These are phyloP conservation scores for Kodamaea kakaduensis DNA, from an alignment of 805 yeast genomes.

Conservation along the genomic window DNA sequence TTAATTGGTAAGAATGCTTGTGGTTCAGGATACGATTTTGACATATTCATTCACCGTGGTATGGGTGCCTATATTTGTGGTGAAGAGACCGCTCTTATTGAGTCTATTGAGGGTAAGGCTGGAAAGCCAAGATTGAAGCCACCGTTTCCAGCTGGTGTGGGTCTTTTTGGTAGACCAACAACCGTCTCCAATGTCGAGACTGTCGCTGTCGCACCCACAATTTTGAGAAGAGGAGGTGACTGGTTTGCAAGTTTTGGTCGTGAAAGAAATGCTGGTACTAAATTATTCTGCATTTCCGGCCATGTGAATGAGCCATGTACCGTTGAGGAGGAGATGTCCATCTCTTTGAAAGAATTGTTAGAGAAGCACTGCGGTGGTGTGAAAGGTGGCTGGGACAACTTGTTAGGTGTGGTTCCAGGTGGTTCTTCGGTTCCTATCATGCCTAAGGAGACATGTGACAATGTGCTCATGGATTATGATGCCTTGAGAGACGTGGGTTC, in stretches of 20 bases:
- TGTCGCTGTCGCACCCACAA: slow-evolving; percentile 86
- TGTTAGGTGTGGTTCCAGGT: slow-evolving; percentile 84
- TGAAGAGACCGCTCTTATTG: slow-evolving; percentile 87
- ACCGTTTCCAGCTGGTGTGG: slow-evolving; percentile 93
- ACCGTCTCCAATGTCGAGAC: slow-evolving; percentile 92
- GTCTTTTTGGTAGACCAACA: slow-evolving; percentile 85
- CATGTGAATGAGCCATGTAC: slow-evolving; percentile 92
- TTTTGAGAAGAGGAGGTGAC: slow-evolving; percentile 81
- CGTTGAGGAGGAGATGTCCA: slow-evolving; percentile 91
- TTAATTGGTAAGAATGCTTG: slow-evolving; percentile 80
- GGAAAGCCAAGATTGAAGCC: slow-evolving; percentile 94
- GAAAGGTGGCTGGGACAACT: slow-evolving; percentile 90
- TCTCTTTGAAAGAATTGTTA: slow-evolving; percentile 74
- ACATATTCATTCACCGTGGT: slow-evolving; percentile 82
- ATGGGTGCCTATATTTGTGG: slow-evolving; percentile 94
- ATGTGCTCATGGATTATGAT: slow-evolving; percentile 81
- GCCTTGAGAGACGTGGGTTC: slow-evolving; percentile 82
- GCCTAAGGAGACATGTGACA: slow-evolving; percentile 62
- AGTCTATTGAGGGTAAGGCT: slow-evolving; percentile 86
- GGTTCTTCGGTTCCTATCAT: slow-evolving; percentile 85
- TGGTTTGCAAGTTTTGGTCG: slow-evolving; percentile 86
- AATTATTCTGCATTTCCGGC: slow-evolving; percentile 82
- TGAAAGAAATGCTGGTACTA: slow-evolving; percentile 79
- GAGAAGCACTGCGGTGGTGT: slow-evolving; percentile 91
- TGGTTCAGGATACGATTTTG: slow-evolving; percentile 82